phyloP scores from a whole-genome alignment of 768 basidiomycete species.

The Boletellus sp. region DNA sequence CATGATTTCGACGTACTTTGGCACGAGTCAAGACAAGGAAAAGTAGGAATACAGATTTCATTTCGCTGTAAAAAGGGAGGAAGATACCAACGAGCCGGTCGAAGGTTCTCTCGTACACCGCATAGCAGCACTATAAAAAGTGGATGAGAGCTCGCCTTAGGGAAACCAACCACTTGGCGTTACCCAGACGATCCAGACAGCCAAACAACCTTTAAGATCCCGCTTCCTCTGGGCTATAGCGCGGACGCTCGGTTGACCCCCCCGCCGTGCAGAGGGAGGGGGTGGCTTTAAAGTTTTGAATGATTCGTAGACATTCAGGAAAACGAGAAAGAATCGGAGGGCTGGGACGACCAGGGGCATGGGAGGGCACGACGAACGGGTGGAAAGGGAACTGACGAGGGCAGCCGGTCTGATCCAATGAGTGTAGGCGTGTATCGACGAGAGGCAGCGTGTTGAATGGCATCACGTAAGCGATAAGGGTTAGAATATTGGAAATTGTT shows the following conservation, averaged over 20 bases:
- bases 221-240: slow-evolving; percentile 75
- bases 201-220: slow-evolving; percentile 79
- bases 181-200: slow-evolving; percentile 88
- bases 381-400: neutral
- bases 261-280: slow-evolving; percentile 44
- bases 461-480: slow-evolving; percentile 20
- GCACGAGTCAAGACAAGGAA: slow-evolving; percentile 77
- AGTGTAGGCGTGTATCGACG: slow-evolving; percentile 14
- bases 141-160: slow-evolving; percentile 9
- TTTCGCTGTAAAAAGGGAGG: slow-evolving; percentile 80
- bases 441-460: slow-evolving; percentile 12
- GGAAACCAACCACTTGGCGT: slow-evolving; percentile 21
- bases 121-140: slow-evolving; percentile 56
- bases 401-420: slow-evolving; percentile 4
- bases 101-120: slow-evolving; percentile 60
- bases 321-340: slow-evolving; percentile 67
- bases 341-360: slow-evolving; percentile 70
- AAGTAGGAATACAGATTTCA: slow-evolving; percentile 68
- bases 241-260: slow-evolving; percentile 59
- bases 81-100: slow-evolving; percentile 67
- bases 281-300: slow-evolving; percentile 79
- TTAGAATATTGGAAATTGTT: slow-evolving; percentile 1
- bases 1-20: slow-evolving; percentile 46
- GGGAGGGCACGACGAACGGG: neutral
- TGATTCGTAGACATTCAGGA: slow-evolving; percentile 78